Percentiles rank a stretch among this genome's conserved stretches.
Evolutionary conservation across 2,329 filamentous ascomycete genomes (phyloP).

Genomic region (Sphaerulina vaccinii): DNA sequence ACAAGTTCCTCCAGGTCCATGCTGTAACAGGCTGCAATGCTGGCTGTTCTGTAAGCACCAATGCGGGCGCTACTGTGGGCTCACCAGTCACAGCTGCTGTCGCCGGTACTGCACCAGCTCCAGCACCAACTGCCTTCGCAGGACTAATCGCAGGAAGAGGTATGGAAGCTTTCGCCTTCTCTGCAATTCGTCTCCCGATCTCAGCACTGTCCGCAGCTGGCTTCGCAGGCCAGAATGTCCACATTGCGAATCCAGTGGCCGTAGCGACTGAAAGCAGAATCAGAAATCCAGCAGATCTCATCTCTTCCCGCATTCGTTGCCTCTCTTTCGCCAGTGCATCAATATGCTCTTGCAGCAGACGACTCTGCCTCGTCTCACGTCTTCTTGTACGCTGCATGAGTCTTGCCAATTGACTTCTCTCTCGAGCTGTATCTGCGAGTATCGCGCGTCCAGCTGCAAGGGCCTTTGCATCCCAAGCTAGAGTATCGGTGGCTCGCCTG

Average conservation of each 20-base stretch:
- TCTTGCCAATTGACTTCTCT: conserved; percentile 10
- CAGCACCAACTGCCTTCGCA: conserved; percentile 1
- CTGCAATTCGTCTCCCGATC: conserved; percentile 27
- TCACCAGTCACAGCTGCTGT: conserved; percentile 7
- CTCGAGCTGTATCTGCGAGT: conserved; percentile 22
- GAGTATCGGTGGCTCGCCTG: neutral
- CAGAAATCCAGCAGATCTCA: conserved; percentile 23
- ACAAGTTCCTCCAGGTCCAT: conserved; percentile 18
- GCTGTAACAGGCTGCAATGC: neutral
- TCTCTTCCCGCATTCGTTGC: conserved; percentile 22
- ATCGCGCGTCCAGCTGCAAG: conserved; percentile 24
- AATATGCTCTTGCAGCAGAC: conserved; percentile 11
- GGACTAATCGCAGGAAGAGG: conserved; percentile 17
- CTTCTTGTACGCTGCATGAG: conserved; percentile 18
- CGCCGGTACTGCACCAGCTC: conserved; percentile 1
- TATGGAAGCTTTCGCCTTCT: conserved; percentile 19
- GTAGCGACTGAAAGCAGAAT: conserved; percentile 24
- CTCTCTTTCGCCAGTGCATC: conserved; percentile 21
- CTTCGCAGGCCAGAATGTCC: conserved; percentile 29
- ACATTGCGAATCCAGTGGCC: conserved; percentile 28
- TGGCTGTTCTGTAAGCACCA: conserved; percentile 4
- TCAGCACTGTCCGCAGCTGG: conserved; percentile 21
- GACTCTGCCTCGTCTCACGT: conserved; percentile 8
- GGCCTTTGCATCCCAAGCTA: conserved; percentile 25
- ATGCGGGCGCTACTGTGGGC: conserved; percentile 1